Percentiles rank a stretch among this genome's conserved stretches.
These are phyloP conservation scores for Parathielavia hyrcaniae DNA, from an alignment of 495 filamentous ascomycete genomes.

Conservation along the genomic window DNA sequence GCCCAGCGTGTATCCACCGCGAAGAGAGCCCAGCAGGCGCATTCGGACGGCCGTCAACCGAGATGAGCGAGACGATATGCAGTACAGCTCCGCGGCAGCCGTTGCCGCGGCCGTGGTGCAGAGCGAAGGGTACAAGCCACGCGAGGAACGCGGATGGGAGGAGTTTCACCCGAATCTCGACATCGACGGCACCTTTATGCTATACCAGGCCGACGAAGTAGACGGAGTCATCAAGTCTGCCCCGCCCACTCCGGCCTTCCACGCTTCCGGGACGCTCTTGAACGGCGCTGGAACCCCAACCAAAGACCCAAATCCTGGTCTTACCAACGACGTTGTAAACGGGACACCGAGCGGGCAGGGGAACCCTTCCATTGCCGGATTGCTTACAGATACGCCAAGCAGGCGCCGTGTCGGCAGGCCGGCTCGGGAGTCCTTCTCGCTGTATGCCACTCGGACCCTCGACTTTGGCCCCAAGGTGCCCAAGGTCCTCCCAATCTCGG, in stretches of 20 bases:
- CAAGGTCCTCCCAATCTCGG: constrained; percentile 48
- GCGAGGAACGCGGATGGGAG: constrained; percentile 93
- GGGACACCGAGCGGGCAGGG: constrained; percentile 27
- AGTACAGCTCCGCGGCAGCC: constrained; percentile 71
- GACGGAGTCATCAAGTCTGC: constrained; percentile 55
- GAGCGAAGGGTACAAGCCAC: constrained; percentile 90
- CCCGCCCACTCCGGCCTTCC: constrained; percentile 39
- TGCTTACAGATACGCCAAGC: constrained; percentile 36
- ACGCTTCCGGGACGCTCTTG: constrained; percentile 22
- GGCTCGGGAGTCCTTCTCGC: constrained; percentile 42
- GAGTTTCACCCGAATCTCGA: constrained; percentile 95
- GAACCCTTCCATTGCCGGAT: constrained; percentile 24
- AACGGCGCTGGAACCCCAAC: constrained; percentile 37
- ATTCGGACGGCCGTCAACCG: constrained; percentile 46
- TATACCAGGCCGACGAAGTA: constrained; percentile 78
- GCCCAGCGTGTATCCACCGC: constrained; percentile 40
- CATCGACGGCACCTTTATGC: constrained; percentile 66
- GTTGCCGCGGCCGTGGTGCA: constrained; percentile 78
- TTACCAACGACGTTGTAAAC: constrained; percentile 13
- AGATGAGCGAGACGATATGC: constrained; percentile 48
- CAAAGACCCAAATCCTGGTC: constrained; percentile 26
- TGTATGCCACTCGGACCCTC: constrained; percentile 42
- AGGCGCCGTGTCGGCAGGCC: constrained; percentile 44
- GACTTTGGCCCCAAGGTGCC: constrained; percentile 42
- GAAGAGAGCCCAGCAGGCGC: constrained; percentile 49